Evolutionary conservation across 2,329 filamentous ascomycete genomes (phyloP), one percentile per base, ranked within the genome.

Genomic region (Penicillium corylophilum): DNA sequence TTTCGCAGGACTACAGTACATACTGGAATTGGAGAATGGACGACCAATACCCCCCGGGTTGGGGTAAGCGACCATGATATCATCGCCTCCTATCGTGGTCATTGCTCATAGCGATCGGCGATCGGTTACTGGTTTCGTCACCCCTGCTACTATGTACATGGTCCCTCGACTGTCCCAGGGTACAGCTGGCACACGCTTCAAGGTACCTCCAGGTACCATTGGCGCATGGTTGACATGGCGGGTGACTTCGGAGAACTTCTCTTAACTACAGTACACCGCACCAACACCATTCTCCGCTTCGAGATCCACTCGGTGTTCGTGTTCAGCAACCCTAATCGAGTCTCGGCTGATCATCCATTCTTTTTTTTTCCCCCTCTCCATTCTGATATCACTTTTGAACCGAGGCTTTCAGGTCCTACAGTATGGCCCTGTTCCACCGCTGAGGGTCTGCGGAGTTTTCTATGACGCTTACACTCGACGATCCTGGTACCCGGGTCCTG

Each of bases 401-500:
- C 40, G 40, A 33, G 44, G 43, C 43, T 42, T 12, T 28, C 3
- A 10, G 26, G 5, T 10, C 23, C 23, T 24, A 7, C 7, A 7
- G 23, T 28, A 10, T 31, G 44, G 31, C 5, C 39, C 22, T 10
- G 39, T 3, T 41, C 39, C 16, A 26, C 23, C 22, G 16, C 31
- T 33, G 15, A 12, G 22, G 22, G 20, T 39, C 20, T 12, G 36
- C 36, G 16, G 7, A n/a, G 26, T 28, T 20, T 20, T 56, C 46
- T 26, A 62, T 62, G 60, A 61, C 60, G 51, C 46, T 55, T 55
- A 60, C 46, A 59, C 42, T 59, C 40, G 29, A 16, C 16, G 5
- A 39, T 49, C 56, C 55, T 38, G 53, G 55, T 57, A 38, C 46
- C 36, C 50, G 50, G 57, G 50, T 50, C 48, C 42, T 49, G 55